Evolutionary conservation across 495 filamentous ascomycete species (phyloP).

Genomic region (Penicillium salamii): DNA sequence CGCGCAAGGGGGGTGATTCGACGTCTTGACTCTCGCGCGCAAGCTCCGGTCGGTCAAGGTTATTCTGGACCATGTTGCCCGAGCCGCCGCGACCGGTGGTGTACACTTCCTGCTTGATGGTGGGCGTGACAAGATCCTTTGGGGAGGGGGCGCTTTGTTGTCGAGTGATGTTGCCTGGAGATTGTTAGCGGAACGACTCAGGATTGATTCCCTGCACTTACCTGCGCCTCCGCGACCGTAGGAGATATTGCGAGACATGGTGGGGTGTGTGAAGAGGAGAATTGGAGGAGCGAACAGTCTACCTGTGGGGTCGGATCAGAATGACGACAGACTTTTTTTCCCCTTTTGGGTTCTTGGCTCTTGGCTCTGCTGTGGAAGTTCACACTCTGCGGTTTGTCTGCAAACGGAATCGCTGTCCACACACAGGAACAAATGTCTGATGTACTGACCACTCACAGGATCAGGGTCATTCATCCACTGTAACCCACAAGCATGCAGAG

Average conservation of each 20-base stretch:
- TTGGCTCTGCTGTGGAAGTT: too few relatives aligned
- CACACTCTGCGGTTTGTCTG: too few relatives aligned
- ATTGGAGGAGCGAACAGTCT: neutral
- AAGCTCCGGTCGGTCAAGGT: slow-evolving; percentile 59
- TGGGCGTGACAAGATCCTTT: slow-evolving; percentile 72
- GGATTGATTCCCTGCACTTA: too few relatives aligned
- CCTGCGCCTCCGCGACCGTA: slow-evolving; percentile 57
- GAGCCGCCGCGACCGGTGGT: slow-evolving; percentile 75
- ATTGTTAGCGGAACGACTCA: too few relatives aligned
- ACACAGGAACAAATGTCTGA: too few relatives aligned
- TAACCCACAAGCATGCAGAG: too few relatives aligned
- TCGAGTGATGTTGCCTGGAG: slow-evolving; percentile 69
- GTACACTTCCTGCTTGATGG: slow-evolving; percentile 74
- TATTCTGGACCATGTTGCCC: slow-evolving; percentile 74
- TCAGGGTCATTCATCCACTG: too few relatives aligned
- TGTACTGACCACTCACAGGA: too few relatives aligned
- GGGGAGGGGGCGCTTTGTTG: slow-evolving; percentile 49
- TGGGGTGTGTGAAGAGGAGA: neutral
- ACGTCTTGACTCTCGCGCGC: slow-evolving; percentile 83
- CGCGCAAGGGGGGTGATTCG: slow-evolving; percentile 50
- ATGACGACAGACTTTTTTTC: slow-evolving; percentile 2
- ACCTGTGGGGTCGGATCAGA: neutral
- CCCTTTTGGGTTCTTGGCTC: neutral
- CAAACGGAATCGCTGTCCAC: too few relatives aligned
- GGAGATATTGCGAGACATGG: slow-evolving; percentile 38